Percentiles rank a stretch among this genome's conserved stretches.
Conservation (phyloP, 345 rosid species). For the Ceriops zippeliana region DNA sequence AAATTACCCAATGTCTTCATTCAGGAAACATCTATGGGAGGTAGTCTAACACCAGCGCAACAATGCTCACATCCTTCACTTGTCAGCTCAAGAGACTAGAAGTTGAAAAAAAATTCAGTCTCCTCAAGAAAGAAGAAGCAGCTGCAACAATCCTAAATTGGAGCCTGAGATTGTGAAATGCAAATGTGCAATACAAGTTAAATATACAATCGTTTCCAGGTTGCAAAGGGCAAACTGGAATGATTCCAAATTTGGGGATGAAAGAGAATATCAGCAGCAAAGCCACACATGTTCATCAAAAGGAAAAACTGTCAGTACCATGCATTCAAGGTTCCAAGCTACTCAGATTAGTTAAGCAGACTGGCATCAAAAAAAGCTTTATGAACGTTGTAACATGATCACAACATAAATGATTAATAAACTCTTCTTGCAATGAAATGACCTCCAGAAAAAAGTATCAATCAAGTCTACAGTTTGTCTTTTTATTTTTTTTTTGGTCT, state of each 20-base stretch:
- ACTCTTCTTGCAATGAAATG: background rate
- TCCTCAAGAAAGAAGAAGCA: too few species aligned
- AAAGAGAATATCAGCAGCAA: background rate
- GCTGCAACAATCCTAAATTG: too few species aligned
- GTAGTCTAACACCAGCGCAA: too few species aligned
- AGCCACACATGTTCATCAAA: background rate
- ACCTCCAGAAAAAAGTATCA: background rate
- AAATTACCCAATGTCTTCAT: too few species aligned
- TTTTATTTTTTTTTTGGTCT: background rate
- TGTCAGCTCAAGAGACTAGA: too few species aligned
- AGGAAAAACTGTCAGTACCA: background rate
- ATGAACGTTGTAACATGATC: background rate
- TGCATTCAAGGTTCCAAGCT: background rate
- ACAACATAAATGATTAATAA: background rate
- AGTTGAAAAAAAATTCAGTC: too few species aligned
- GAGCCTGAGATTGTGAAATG: too few species aligned
- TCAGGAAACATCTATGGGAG: too few species aligned
- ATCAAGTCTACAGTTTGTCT: background rate
- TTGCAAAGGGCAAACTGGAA: too few species aligned
- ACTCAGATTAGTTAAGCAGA: background rate
- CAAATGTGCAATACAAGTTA: too few species aligned
- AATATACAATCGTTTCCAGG: too few species aligned
- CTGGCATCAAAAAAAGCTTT: background rate
- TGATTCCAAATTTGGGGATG: background rate
- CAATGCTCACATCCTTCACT: too few species aligned